phyloP scores from a whole-genome alignment of 2,329 filamentous ascomycete species.

The Trichoderma atroviride region DNA sequence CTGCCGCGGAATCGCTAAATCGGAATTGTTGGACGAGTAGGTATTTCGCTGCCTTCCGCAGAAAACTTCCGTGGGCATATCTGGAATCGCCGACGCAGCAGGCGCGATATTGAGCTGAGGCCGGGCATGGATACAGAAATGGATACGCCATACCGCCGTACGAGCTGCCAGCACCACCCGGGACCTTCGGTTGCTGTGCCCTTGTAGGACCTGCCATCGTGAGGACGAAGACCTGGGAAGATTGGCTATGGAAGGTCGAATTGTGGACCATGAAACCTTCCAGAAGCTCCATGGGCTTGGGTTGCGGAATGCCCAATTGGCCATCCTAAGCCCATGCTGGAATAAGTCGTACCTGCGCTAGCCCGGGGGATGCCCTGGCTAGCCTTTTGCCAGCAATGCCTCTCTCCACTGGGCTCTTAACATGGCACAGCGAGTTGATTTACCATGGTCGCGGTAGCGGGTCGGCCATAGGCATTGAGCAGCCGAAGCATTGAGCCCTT shows the following conservation, averaged over 20 bases:
- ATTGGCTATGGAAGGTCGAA: constrained; percentile 19
- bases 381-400: constrained; percentile 16
- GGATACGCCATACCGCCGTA: constrained; percentile 23
- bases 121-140: constrained; percentile 20
- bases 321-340: constrained; percentile 7
- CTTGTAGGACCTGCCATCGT: constrained; percentile 5
- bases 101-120: constrained; percentile 27
- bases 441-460: constrained; percentile 24
- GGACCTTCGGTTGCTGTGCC: constrained; percentile 13
- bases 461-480: constrained; percentile 22
- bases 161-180: neutral
- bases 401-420: constrained; percentile 16
- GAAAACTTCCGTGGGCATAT: constrained; percentile 5
- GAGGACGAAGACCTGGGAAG: constrained; percentile 19
- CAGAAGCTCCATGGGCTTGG: constrained; percentile 28
- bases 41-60: neutral
- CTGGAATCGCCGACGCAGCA: constrained; percentile 23
- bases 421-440: constrained; percentile 13
- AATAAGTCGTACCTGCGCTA: constrained; percentile 29
- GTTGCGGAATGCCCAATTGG: constrained; percentile 27
- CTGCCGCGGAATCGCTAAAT: constrained; percentile 17
- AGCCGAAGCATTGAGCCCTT: constrained; percentile 25
- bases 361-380: constrained; percentile 25
- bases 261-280: constrained; percentile 30
- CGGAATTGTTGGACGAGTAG: neutral